Evolutionary conservation across 768 basidiomycete genomes (phyloP).

Genomic region (Boletus tomentosulus): DNA sequence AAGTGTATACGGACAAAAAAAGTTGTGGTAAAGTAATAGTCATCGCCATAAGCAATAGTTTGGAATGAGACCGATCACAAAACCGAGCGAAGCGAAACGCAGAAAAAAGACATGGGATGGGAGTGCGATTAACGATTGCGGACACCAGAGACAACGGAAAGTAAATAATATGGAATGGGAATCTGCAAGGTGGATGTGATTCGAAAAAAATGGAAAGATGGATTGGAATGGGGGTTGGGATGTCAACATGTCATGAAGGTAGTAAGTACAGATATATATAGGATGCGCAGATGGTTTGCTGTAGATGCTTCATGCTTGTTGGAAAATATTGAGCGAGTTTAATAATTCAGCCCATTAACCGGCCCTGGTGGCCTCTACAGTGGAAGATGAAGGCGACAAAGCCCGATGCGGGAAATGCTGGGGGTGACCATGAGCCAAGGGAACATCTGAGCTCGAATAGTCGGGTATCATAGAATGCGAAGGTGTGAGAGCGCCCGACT

Average conservation of each 20-base stretch:
- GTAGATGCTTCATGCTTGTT: conserved; percentile 39
- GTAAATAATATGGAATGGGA: conserved; percentile 29
- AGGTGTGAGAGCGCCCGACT: conserved; percentile 23
- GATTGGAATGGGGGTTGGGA: conserved; percentile 27
- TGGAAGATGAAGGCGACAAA: conserved; percentile 36
- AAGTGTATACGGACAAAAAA: conserved; percentile 19
- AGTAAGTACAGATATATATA: conserved; percentile 40
- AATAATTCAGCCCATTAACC: conserved; percentile 38
- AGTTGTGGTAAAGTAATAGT: conserved; percentile 30
- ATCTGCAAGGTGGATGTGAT: conserved; percentile 28
- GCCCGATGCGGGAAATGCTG: conserved; percentile 38
- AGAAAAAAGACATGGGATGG: conserved; percentile 16
- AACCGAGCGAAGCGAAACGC: conserved; percentile 12
- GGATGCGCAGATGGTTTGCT: conserved; percentile 38
- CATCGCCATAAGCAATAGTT: conserved; percentile 28
- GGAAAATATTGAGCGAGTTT: conserved; percentile 36
- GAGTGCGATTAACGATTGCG: conserved; percentile 31
- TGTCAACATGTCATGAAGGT: conserved; percentile 32
- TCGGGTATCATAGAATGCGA: conserved; percentile 36
- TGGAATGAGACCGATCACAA: conserved; percentile 20
- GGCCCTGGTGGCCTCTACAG: conserved; percentile 38
- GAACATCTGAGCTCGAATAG: conserved; percentile 29
- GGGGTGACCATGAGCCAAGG: conserved; percentile 31
- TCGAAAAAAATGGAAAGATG: conserved; percentile 19
- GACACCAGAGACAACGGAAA: conserved; percentile 17